Evolutionary conservation across 352 stramenopile genomes (phyloP), one percentile per base, ranked within the genome.

Genomic region (Aphanomyces cochlioides): DNA sequence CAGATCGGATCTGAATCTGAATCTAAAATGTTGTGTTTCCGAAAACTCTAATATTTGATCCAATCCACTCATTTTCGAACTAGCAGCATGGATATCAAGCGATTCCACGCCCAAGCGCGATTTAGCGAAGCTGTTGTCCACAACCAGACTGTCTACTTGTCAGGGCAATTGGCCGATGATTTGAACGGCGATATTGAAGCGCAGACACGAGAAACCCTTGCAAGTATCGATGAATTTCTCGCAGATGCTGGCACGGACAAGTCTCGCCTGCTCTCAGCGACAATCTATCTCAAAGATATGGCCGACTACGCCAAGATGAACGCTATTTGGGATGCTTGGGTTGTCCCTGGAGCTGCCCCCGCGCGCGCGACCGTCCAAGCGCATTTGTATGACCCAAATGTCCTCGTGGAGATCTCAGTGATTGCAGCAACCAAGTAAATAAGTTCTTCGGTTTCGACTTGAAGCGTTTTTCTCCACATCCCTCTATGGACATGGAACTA

Each of bases 221-320:
- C 37, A 17, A 70, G 64, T 37, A 70, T 70, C 40, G 64, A 70
- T 40, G n/a, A 48, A 28, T 70, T 70, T 19, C 40, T 70, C 37
- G 54, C 50, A 21, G 64, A 70, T n/a, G 64, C 64, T 39, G 64
- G 64, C 47, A 70, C 64, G 13, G 39, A 50, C 64, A 70, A 70
- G 54, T 19, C 48, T 10, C 43, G 43, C 36, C 15, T 70, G 3
- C 54, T 70, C 19, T 70, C 64, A 2, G 64, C 53, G 19, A 70
- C 64, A n/a, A 61, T 70, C 54, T 70, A 70, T 34, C 54, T 70
- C 50, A 70, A 70, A 34, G 64, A 70, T 41, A 70, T 70, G 64
- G 64, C 64, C 3, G 64, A 70, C 48, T 70, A 70, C 54, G 64
- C 64, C 4, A 50, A 17, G 4, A 70, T 70, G 64, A 70, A 70